Base-by-base conservation (phyloP, 2,329 filamentous ascomycete genomes). In the Metarhizium humberi region DNA sequence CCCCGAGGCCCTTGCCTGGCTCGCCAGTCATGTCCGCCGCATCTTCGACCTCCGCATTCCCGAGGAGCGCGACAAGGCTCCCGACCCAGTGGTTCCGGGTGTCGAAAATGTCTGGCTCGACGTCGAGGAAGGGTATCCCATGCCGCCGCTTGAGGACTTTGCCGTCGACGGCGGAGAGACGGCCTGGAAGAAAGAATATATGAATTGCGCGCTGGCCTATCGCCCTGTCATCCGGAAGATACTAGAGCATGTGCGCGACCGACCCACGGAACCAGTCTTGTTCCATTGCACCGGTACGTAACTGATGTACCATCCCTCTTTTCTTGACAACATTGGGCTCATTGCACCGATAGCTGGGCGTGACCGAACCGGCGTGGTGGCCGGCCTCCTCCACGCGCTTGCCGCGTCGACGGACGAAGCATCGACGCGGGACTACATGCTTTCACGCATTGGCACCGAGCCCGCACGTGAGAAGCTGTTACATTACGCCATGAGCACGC, bases 401-500 rank as follows among this genome's bases (percentile, higher is more conserved):
- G 76, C 77, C 1, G 78, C 77, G 34, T 73, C 75, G 29, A 59
- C 71, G 4, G 60, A 67, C 11, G 71, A 79, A 29, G 67, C 64
- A 13, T 67, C 79, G 38, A 61, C 67, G 20, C 66, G 75, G 47
- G 79, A 82, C 67, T 82, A 77, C 67, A 69, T 80, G 65, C 69
- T 82, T 32, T 80, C 78, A 10, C 73, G 79, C 32, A 71, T 82
- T 57, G 78, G 79, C 34, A 73, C 70, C 0, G 79, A 82, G 65
- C 73, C 74, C 30, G 76, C 74, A 6, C 75, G 78, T 20, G 72
- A 75, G 56, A 69, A 71, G 59, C 73, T 82, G 5, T 58, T 78
- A 13, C 61, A 65, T 4, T 75, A 74, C 54, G 72, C 76, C 13
- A 62, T 72, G 57, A 60, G 64, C 34, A 73, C 70, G 29, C 61